Evolutionary conservation across 345 rosid genomes (phyloP).

Genomic region (Dimocarpus longan): DNA sequence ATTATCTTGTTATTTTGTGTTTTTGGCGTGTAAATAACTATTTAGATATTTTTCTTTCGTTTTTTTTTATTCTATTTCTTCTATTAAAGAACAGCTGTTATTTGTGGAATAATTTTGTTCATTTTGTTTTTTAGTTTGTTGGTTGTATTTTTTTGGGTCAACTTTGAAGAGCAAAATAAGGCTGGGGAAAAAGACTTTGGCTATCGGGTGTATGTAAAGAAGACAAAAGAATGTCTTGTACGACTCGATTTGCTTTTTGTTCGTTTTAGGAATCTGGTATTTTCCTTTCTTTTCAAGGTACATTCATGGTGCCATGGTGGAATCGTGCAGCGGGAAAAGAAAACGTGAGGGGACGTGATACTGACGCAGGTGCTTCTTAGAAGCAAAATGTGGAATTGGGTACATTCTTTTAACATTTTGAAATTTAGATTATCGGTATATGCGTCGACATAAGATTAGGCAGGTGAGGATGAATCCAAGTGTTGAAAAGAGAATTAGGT

Average conservation of each 20-base stretch:
- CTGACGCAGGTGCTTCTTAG: not conserved
- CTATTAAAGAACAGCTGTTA: not conserved
- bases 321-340: not conserved
- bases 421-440: no score
- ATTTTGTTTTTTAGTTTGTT: not conserved
- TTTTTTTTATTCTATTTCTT: not conserved
- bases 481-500: no score
- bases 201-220: not conserved
- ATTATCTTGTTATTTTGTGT: not conserved
- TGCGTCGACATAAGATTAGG: no score
- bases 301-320: not conserved
- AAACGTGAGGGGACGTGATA: not conserved
- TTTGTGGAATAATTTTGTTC: not conserved
- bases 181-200: not conserved
- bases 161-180: not conserved
- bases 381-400: not conserved
- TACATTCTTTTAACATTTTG: not conserved
- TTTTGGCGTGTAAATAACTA: not conserved
- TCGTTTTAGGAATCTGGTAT: not conserved
- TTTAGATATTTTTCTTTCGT: not conserved
- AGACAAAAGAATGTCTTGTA: not conserved
- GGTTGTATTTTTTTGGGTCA: not conserved
- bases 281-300: constrained; percentile 1
- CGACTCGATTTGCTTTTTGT: not conserved
- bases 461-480: no score